A percentile compares a stretch with the other conserved stretches of the same genome.
phyloP scores from a whole-genome alignment of 1,139 yeast species.

The Groenewaldozyma auringiensis region DNA sequence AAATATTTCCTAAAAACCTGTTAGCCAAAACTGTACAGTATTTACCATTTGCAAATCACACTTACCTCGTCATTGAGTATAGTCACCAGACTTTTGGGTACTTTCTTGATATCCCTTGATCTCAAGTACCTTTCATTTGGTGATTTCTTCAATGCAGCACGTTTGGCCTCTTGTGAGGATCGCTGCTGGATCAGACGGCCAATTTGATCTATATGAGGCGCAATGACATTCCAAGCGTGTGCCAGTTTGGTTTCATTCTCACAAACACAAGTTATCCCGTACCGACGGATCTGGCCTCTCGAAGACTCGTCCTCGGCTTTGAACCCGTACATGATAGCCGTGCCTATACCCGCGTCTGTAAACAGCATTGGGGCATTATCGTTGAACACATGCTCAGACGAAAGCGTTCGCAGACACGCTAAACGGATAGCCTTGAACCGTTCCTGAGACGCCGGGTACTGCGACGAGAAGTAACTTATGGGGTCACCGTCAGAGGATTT shows the following conservation, averaged over 20 bases:
- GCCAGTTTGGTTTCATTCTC: conserved; percentile 50
- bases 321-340: conserved; percentile 58
- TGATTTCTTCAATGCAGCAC: conserved; percentile 8
- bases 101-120: conserved; percentile 40
- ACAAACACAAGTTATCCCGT: conserved; percentile 54
- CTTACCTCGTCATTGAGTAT: conserved; percentile 46
- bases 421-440: conserved; percentile 51
- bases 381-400: conserved; percentile 66
- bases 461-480: conserved; percentile 39
- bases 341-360: conserved; percentile 63
- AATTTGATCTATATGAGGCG: conserved; percentile 44
- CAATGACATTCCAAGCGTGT: conserved; percentile 51
- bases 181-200: conserved; percentile 46
- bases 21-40: conserved; percentile 8
- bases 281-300: conserved; percentile 71
- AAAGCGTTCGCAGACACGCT: conserved; percentile 39
- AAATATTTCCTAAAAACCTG: conserved; percentile 36
- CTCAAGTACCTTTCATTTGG: conserved; percentile 47
- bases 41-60: background rate
- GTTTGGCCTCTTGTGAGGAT: conserved; percentile 26
- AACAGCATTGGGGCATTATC: conserved; percentile 60
- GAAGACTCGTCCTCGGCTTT: conserved; percentile 63
- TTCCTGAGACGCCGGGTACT: conserved; percentile 52
- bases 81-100: conserved; percentile 53
- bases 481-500: background rate